Evolutionary conservation across 2,329 filamentous ascomycete species (phyloP), one percentile per base, ranked within the genome.

Genomic region (Venturia pyrina): DNA sequence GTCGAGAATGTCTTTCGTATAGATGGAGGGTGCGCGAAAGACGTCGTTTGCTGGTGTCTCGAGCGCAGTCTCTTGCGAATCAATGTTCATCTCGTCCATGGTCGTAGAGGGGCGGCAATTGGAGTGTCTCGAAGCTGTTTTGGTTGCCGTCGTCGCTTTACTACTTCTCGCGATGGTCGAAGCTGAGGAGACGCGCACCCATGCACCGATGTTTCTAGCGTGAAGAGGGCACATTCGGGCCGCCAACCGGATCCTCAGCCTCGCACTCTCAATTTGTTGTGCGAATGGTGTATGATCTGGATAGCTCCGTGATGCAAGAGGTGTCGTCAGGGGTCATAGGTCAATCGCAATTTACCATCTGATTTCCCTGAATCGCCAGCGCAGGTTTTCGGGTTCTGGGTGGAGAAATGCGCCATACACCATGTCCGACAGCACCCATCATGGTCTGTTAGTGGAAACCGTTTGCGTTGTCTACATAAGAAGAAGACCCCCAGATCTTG

Each of bases 11-110:
- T 75, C 70, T 41, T 69, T 50, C 57, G 71, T 74, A 68, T 76
- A 65, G 66, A 82, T 77, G 1, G 80, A 82, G 8, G 80, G 79
- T 17, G 80, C 76, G 68, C 78, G 78, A 73, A 82, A 82, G 67
- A 80, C 72, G 61, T 73, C 71, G 37, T 73, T 68, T 3, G 71
- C 68, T 5, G 74, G 75, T 1, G 75, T 76, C 62, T 77, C 75
- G 41, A 70, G 70, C 62, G 74, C 73, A 64, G 74, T 72, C 0
- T 75, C 73, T 64, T 75, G 73, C 24, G 70, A 69, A 2, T 69
- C 68, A 10, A 62, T 13, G 43, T 64, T 62, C 24, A 50, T 56
- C 40, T 75, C 74, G 40, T 69, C 68, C 60, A 62, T 44, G 53
- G 24, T 37, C 17, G 53, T 37, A n/a, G 19, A 59, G 28, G 19